These are phyloP conservation scores for Lanmaoa pseudosensibilis DNA, from an alignment of 768 basidiomycete genomes.

Conservation along the genomic window DNA sequence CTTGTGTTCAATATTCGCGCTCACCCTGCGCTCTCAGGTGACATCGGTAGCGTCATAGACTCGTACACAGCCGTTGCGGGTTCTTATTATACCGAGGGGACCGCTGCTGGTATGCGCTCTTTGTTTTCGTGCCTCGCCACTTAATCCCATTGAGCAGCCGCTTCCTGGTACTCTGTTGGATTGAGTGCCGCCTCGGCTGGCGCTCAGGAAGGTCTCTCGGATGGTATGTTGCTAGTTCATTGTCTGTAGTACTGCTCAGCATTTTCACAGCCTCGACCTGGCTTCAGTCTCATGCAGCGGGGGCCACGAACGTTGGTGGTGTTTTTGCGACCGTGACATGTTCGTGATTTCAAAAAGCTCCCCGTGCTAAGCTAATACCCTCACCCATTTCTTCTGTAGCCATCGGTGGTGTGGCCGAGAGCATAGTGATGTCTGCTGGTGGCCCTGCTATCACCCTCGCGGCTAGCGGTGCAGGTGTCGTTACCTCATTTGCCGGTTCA, in stretches of 20 bases:
- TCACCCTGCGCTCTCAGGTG: slow-evolving; percentile 6
- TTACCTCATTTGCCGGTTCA: slow-evolving; percentile 54
- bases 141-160: slow-evolving; percentile 3
- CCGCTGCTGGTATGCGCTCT: slow-evolving; percentile 20
- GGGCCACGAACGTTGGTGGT: neutral
- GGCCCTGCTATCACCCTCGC: slow-evolving; percentile 64
- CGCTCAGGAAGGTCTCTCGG: slow-evolving; percentile 19
- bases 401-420: slow-evolving; percentile 50
- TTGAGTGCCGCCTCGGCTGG: slow-evolving; percentile 18
- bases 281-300: slow-evolving; percentile 6
- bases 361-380: neutral
- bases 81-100: slow-evolving; percentile 33
- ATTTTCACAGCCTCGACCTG: slow-evolving; percentile 19
- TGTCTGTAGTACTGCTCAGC: neutral
- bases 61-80: slow-evolving; percentile 39
- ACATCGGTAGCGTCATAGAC: slow-evolving; percentile 41
- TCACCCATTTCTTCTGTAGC: slow-evolving; percentile 38
- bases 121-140: neutral
- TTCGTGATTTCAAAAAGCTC: slow-evolving; percentile 13
- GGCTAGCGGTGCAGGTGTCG: slow-evolving; percentile 36
- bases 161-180: slow-evolving; percentile 17
- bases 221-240: slow-evolving; percentile 5
- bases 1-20: neutral
- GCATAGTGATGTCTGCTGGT: slow-evolving; percentile 57
- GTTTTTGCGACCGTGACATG: slow-evolving; percentile 26